phyloP scores from a whole-genome alignment of 805 yeast species.

The Saccharomyces mikatae region DNA sequence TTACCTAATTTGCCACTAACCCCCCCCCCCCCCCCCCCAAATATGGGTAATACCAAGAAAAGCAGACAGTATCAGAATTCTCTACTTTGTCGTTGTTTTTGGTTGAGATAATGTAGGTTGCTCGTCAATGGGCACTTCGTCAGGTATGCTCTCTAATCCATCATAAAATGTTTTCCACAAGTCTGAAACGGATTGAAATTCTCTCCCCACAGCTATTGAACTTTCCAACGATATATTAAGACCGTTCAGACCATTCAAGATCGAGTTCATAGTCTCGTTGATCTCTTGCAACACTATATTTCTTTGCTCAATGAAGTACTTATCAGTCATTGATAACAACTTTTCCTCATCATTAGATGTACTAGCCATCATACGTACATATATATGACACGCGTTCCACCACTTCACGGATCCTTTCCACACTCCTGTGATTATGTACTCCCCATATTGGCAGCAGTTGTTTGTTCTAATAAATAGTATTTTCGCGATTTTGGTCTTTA shows the following conservation, averaged over 20 bases:
- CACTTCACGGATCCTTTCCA: neutral
- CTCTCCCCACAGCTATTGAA: constrained; percentile 65
- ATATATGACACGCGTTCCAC: neutral
- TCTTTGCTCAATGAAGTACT: constrained; percentile 24
- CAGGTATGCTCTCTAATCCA: constrained; percentile 29
- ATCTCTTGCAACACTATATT: constrained; percentile 26
- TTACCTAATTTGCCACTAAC: neutral
- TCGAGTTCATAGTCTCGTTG: constrained; percentile 48
- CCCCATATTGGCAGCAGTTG: neutral
- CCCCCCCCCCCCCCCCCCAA: neutral
- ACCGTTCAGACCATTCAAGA: constrained; percentile 53
- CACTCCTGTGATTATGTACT: neutral
- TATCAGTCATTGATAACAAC: constrained; percentile 13
- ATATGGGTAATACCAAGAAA: neutral
- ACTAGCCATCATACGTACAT: neutral
- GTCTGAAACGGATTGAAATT: constrained; percentile 61
- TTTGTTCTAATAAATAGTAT: neutral
- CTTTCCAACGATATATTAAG: constrained; percentile 61
- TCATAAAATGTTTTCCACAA: constrained; percentile 65
- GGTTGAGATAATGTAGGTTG: neutral
- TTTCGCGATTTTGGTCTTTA: neutral
- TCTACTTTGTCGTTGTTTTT: constrained; percentile 1
- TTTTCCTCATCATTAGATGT: constrained; percentile 1
- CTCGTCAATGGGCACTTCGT: constrained; percentile 1
- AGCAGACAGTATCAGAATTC: neutral